phyloP scores from a whole-genome alignment of 2,329 filamentous ascomycete genomes.

The Diaporthe citri region DNA sequence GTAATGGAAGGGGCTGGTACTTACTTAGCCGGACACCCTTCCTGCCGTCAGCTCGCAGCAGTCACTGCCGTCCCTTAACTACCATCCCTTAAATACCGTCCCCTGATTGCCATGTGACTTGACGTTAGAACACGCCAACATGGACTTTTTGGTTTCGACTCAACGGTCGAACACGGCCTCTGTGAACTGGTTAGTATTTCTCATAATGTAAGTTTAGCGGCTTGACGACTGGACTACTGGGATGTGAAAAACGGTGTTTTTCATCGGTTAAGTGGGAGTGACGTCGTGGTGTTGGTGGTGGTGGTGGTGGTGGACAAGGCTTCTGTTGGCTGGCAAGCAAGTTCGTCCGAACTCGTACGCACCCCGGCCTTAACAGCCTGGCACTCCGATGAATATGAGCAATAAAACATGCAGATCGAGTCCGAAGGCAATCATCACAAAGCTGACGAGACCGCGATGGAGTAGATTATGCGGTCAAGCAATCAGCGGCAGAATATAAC shows the following conservation, averaged over 20 bases:
- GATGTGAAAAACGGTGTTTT: not conserved
- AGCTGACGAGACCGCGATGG: not conserved
- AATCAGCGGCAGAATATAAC: not conserved
- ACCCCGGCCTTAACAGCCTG: not conserved
- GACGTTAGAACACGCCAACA: no score
- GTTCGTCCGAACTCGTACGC: not conserved
- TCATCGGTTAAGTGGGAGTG: not conserved
- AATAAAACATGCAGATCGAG: not conserved
- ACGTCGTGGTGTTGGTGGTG: not conserved
- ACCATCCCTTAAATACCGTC: no score
- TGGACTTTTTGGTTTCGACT: not conserved
- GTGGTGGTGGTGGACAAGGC: not conserved
- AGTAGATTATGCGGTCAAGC: not conserved
- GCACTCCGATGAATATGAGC: not conserved
- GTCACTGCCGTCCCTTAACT: no score
- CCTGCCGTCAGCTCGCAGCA: no score
- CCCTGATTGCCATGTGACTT: not conserved
- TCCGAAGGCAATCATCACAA: not conserved
- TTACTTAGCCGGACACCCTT: no score
- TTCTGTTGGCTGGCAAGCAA: not conserved
- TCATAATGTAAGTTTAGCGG: not conserved
- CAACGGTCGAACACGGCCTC: not conserved
- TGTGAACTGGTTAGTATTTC: not conserved
- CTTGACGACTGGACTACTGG: slow-evolving; percentile 15
- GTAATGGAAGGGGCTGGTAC: not conserved